These are phyloP conservation scores for Fragosphaeria purpurea DNA, from an alignment of 2,329 filamentous ascomycete species.

Conservation along the genomic window DNA sequence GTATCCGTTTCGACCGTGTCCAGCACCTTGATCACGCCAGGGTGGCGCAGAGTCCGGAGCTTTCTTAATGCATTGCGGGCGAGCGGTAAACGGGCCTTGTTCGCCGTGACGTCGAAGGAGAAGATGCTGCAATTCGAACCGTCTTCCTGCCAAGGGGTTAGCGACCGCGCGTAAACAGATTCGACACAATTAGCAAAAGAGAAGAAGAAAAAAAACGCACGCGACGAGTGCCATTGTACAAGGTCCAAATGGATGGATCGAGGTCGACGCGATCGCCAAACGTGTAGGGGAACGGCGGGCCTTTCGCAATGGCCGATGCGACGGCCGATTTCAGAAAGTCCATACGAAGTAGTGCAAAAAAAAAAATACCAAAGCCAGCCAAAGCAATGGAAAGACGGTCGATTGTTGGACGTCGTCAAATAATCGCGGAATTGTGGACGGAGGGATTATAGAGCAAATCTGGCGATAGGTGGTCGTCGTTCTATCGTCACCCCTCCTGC, in stretches of 20 bases:
- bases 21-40: slow-evolving; percentile 85
- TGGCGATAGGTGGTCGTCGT: not conserved
- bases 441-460: too few species aligned
- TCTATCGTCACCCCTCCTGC: slow-evolving; percentile 8
- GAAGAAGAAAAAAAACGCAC: slow-evolving; percentile 35
- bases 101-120: slow-evolving; percentile 78
- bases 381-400: too few species aligned
- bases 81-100: slow-evolving; percentile 71
- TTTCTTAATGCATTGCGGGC: slow-evolving; percentile 93
- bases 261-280: slow-evolving; percentile 90
- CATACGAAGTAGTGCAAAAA: slow-evolving; percentile 42
- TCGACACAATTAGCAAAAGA: not conserved
- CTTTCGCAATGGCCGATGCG: slow-evolving; percentile 91
- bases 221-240: slow-evolving; percentile 87
- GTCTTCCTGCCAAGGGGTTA: slow-evolving; percentile 58
- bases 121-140: slow-evolving; percentile 93
- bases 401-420: too few species aligned
- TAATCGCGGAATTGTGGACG: too few species aligned
- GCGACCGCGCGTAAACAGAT: not conserved
- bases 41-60: slow-evolving; percentile 83
- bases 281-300: slow-evolving; percentile 82
- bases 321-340: slow-evolving; percentile 97
- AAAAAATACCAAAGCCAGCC: too few species aligned
- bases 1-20: slow-evolving; percentile 95
- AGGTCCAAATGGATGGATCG: slow-evolving; percentile 90